phyloP scores from a whole-genome alignment of 2,329 filamentous ascomycete genomes.

The Colletotrichum echinochloae region DNA sequence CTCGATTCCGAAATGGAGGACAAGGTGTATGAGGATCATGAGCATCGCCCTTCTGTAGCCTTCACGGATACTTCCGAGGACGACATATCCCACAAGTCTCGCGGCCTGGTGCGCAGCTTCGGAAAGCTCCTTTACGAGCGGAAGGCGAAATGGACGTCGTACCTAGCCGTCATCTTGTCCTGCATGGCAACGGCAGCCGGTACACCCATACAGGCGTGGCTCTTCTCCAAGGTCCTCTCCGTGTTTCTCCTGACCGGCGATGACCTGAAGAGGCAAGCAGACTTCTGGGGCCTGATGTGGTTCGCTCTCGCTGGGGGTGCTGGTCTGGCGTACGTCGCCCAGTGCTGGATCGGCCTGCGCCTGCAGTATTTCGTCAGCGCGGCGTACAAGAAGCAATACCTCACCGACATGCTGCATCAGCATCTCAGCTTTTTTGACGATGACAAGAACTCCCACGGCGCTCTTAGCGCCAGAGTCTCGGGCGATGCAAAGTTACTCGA shows the following conservation, averaged over 20 bases:
- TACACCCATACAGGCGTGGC: slow-evolving; percentile 48
- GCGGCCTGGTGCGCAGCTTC: slow-evolving; percentile 37
- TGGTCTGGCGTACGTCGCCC: slow-evolving; percentile 46
- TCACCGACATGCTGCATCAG: slow-evolving; percentile 48
- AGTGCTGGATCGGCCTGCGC: slow-evolving; percentile 43
- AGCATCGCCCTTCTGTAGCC: background rate
- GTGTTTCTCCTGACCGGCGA: slow-evolving; percentile 44
- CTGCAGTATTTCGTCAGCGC: slow-evolving; percentile 39
- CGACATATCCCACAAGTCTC: background rate
- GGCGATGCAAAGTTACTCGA: slow-evolving; percentile 50
- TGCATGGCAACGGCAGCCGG: slow-evolving; percentile 45
- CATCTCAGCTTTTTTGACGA: slow-evolving; percentile 48
- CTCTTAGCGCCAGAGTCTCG: slow-evolving; percentile 45
- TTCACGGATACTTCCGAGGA: background rate
- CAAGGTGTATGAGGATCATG: slow-evolving; percentile 7
- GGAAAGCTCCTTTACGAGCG: slow-evolving; percentile 43
- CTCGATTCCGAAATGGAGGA: slow-evolving; percentile 20
- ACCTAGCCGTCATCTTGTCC: slow-evolving; percentile 44
- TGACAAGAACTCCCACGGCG: slow-evolving; percentile 46
- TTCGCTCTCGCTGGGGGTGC: slow-evolving; percentile 46
- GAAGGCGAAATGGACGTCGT: slow-evolving; percentile 44
- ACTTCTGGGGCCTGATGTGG: slow-evolving; percentile 51
- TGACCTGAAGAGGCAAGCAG: slow-evolving; percentile 26
- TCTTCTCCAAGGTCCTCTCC: slow-evolving; percentile 46
- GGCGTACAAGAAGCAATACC: slow-evolving; percentile 44